Conservation (phyloP, 2,329 filamentous ascomycete species). For the Stemphylium lycopersici region DNA sequence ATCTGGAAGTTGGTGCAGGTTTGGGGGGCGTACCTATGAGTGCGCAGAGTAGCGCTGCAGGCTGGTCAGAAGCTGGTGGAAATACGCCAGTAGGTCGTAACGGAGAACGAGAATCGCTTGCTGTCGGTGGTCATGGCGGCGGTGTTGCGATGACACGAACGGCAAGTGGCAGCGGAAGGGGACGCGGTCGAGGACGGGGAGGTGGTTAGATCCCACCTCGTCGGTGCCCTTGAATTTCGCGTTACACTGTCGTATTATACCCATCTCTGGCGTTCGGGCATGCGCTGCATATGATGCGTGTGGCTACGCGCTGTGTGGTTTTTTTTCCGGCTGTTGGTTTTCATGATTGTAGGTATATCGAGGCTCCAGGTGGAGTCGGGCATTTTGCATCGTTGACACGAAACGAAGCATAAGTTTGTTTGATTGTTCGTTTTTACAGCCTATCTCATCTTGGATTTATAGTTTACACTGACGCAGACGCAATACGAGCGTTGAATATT, state of each 20-base stretch:
- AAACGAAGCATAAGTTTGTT: too few species aligned
- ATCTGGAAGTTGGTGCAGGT: slow-evolving; percentile 38
- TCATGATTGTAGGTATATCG: not conserved
- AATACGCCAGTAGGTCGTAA: slow-evolving; percentile 46
- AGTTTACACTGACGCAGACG: too few species aligned
- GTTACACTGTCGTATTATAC: slow-evolving; percentile 17
- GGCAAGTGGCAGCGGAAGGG: slow-evolving; percentile 46
- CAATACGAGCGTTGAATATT: too few species aligned
- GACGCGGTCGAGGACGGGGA: slow-evolving; percentile 37
- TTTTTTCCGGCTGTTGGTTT: not conserved
- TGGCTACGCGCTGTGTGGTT: not conserved
- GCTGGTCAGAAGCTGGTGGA: slow-evolving; percentile 44
- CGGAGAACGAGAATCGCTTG: slow-evolving; percentile 30
- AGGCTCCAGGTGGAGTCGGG: not conserved
- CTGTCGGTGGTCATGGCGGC: slow-evolving; percentile 32
- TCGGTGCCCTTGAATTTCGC: not conserved
- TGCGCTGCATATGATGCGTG: not conserved
- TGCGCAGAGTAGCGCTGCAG: slow-evolving; percentile 46
- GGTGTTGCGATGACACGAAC: slow-evolving; percentile 46
- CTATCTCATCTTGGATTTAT: too few species aligned
- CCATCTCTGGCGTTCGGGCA: slow-evolving; percentile 18
- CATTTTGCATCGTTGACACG: not conserved
- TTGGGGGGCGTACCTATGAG: slow-evolving; percentile 50
- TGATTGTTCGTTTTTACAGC: too few species aligned
- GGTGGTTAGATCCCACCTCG: slow-evolving; percentile 5